phyloP scores from a whole-genome alignment of 352 stramenopile genomes.

The Globisporangium cederbergense region DNA sequence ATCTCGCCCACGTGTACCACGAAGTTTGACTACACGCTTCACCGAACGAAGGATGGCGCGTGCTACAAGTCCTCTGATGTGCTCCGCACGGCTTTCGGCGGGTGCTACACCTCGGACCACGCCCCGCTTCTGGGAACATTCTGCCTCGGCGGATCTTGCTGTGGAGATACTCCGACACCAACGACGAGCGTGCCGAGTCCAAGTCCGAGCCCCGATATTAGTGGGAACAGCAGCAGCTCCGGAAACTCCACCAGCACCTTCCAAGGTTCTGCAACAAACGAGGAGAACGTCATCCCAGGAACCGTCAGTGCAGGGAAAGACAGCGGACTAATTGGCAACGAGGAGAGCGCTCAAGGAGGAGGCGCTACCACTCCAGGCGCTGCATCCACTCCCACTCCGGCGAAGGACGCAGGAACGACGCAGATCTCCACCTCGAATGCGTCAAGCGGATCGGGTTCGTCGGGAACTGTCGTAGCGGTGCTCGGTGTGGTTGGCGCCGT shows the following conservation, averaged over 20 bases:
- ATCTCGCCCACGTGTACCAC: conserved; percentile 45
- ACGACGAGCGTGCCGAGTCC: conserved; percentile 3
- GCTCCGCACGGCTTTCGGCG: conserved; percentile 53
- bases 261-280: conserved; percentile 9
- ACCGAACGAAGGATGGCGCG: conserved; percentile 30
- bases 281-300: conserved; percentile 15
- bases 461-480: conserved; percentile 46
- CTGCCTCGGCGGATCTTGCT: conserved; percentile 60
- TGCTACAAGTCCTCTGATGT: conserved; percentile 55
- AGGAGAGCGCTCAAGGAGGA: not conserved
- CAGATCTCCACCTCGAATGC: conserved; percentile 28
- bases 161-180: conserved; percentile 23
- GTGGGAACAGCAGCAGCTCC: not conserved
- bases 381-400: conserved; percentile 9
- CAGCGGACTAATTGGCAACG: conserved; percentile 1
- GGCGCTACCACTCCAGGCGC: conserved; percentile 15
- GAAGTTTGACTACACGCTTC: conserved; percentile 72
- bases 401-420: not conserved
- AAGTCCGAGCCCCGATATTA: not conserved
- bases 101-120: conserved; percentile 78
- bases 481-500: conserved; percentile 43
- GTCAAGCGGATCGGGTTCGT: conserved; percentile 27
- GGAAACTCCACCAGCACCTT: not conserved
- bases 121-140: conserved; percentile 53
- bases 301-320: conserved; percentile 6